phyloP scores from a whole-genome alignment of 192 early-diverging fungal species.

The Pecoramyces ruminantium region DNA sequence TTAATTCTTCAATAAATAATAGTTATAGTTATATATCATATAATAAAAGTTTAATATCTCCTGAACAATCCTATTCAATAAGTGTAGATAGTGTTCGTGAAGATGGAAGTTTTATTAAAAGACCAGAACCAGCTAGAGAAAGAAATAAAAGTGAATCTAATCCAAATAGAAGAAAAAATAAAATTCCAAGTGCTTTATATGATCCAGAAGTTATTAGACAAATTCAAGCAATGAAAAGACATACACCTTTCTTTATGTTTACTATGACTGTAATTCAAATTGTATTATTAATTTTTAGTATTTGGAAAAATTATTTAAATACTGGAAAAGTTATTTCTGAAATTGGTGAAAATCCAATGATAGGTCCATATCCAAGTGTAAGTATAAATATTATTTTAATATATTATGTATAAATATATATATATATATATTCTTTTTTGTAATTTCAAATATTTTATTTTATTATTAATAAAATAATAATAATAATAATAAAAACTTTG shows the following conservation, averaged over 20 bases:
- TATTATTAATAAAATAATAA: no score
- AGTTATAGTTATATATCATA: no score
- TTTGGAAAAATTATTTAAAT: not conserved
- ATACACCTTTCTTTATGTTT: slow-evolving; percentile 27
- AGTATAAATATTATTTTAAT: not conserved
- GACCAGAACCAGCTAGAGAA: not conserved
- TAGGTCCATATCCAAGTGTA: not conserved
- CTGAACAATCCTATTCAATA: not conserved
- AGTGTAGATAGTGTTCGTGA: not conserved
- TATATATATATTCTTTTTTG: no score
- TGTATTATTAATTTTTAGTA: slow-evolving; percentile 6
- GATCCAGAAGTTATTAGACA: slow-evolving; percentile 20
- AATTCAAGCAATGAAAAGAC: slow-evolving; percentile 15
- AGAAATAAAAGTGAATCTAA: not conserved
- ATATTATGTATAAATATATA: no score
- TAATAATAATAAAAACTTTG: no score
- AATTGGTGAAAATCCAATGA: not conserved
- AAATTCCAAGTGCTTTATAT: slow-evolving; percentile 14
- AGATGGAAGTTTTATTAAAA: not conserved
- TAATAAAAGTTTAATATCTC: not conserved
- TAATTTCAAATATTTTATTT: not conserved
- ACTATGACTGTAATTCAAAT: slow-evolving; percentile 17
- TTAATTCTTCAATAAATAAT: no score
- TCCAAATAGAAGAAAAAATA: not conserved
- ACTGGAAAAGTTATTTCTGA: not conserved